phyloP scores from a whole-genome alignment of 495 filamentous ascomycete genomes.

The Penicillium alfredii region DNA sequence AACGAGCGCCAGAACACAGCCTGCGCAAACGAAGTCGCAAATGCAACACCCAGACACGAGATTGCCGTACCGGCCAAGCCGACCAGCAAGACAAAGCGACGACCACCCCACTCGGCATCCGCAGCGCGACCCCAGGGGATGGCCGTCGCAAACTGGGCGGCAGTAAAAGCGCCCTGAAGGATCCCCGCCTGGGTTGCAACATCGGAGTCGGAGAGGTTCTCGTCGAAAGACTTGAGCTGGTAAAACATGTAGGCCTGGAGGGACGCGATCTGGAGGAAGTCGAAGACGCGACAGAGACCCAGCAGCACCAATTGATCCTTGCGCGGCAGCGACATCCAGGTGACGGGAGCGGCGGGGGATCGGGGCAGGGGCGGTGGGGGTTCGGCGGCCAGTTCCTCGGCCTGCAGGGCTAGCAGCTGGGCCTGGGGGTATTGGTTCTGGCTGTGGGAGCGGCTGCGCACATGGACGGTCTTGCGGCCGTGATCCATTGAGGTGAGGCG shows the following conservation, averaged over 20 bases:
- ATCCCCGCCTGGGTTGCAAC: slow-evolving; percentile 76
- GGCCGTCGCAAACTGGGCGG: slow-evolving; percentile 78
- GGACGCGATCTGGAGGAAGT: slow-evolving; percentile 45
- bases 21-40: slow-evolving; percentile 63
- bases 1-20: slow-evolving; percentile 68
- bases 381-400: slow-evolving; percentile 10
- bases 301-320: slow-evolving; percentile 72
- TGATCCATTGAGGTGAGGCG: slow-evolving; percentile 35
- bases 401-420: slow-evolving; percentile 18
- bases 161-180: slow-evolving; percentile 72
- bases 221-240: slow-evolving; percentile 66
- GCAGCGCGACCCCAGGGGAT: slow-evolving; percentile 76
- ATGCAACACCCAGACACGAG: slow-evolving; percentile 75
- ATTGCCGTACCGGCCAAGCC: slow-evolving; percentile 66
- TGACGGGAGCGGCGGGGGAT: slow-evolving; percentile 38
- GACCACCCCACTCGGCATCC: slow-evolving; percentile 62
- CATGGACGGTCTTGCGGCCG: slow-evolving; percentile 23
- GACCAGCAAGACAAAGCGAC: slow-evolving; percentile 72
- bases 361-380: slow-evolving; percentile 9
- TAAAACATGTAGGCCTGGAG: slow-evolving; percentile 71
- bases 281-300: slow-evolving; percentile 63
- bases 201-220: slow-evolving; percentile 55
- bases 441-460: slow-evolving; percentile 34
- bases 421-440: slow-evolving; percentile 24
- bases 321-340: slow-evolving; percentile 63